phyloP scores from a whole-genome alignment of 176 grass and related monocot species.

The Aegilops umbellulata region DNA sequence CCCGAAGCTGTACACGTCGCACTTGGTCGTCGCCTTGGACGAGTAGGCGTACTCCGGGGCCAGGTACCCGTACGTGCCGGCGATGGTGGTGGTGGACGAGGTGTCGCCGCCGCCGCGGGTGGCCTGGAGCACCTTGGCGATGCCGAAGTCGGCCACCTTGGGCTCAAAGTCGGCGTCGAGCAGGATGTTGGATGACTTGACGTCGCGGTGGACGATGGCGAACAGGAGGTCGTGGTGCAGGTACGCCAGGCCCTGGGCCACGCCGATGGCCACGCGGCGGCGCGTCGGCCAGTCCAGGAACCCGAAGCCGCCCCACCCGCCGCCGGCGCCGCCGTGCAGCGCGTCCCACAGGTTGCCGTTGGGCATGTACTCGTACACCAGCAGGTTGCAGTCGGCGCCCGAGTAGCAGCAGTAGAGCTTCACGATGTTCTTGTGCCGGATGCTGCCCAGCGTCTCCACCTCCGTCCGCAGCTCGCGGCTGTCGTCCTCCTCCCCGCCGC shows the following conservation, averaged over 20 bases:
- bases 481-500: conserved; percentile 24
- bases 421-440: conserved; percentile 98
- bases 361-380: conserved; percentile 98
- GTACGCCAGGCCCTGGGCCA: conserved; percentile 89
- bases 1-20: conserved; percentile 76
- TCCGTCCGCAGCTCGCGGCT: conserved; percentile 75
- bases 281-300: conserved; percentile 83
- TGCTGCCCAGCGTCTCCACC: conserved; percentile 98
- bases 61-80: conserved; percentile 87
- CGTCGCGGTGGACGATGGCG: conserved; percentile 88
- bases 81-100: conserved; percentile 66
- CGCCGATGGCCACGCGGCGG: conserved; percentile 66
- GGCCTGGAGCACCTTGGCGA: conserved; percentile 77
- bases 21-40: conserved; percentile 80
- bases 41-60: conserved; percentile 98
- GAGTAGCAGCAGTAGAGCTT: conserved; percentile 99
- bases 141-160: conserved; percentile 96
- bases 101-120: conserved; percentile 18
- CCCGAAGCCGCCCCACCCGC: conserved; percentile 25
- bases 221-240: conserved; percentile 82
- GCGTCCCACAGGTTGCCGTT: conserved; percentile 95
- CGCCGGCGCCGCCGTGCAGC: conserved; percentile 48
- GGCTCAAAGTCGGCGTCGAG: conserved; percentile 88
- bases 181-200: conserved; percentile 95
- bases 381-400: conserved; percentile 66